Base-by-base conservation (phyloP, 1,284 basidiomycete genomes). In the Cutaneotrichosporon dermatis region DNA sequence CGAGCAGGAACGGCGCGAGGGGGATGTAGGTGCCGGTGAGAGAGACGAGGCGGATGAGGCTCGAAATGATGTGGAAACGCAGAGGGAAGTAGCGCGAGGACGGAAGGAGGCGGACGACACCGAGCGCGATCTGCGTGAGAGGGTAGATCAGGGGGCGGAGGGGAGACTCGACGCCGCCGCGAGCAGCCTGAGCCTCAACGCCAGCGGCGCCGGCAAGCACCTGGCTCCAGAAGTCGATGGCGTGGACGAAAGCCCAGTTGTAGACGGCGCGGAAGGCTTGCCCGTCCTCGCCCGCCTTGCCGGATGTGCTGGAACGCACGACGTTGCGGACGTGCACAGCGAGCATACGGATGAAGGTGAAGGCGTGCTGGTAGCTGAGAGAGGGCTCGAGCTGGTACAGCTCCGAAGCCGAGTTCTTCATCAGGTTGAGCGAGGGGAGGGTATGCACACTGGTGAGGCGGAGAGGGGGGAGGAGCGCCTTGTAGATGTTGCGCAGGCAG, bases 201-300 rank as follows among this genome's bases (percentile, higher is more conserved):
- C 87, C 85, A 67, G 88, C 92, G 12, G 90, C 88, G 39, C 86
- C 82, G 6, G 86, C 87, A n/a, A 97, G 82, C 3, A 98, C 90
- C 54, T 92, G 82, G 52, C 86, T 85, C 96, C 96, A 99, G 72
- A 99, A 98, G 80, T 99, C 96, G 66, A 99, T 81, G 62, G 88
- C 92, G 75, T 98, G 95, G 6, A 90, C 88, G 69, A 89, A 99
- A 77, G 98, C 95, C 96, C 96, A 99, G 79, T 98, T 99, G 80
- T 97, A 95, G 25, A 97, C 92, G 67, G 89, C 87, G 75, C 88
- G 88, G 80, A 89, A 93, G 5, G 89, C 86, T 68, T 94, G 91
- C 86, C 92, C 74, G 55, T 71, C 71, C 56, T 71, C 71, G 4
- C 72, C 70, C 35, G 63, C 68, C 51, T 71, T 66, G 12, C 59